Evolutionary conservation across 352 stramenopile species (phyloP).

Genomic region (Pythium diclinum): DNA sequence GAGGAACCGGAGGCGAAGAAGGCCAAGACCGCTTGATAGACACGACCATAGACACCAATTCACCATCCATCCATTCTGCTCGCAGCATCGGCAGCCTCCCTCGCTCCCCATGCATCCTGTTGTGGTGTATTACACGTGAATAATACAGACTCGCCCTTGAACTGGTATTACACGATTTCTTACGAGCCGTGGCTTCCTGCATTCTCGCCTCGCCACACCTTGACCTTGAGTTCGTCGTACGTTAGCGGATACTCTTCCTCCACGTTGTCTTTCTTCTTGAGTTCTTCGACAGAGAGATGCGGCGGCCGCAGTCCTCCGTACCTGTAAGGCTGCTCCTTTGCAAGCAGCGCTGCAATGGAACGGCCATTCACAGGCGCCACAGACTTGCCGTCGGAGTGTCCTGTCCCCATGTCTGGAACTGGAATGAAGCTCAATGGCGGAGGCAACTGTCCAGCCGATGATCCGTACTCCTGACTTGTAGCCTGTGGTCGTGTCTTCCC

Average conservation of each 20-base stretch:
- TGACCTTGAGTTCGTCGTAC: slow-evolving; percentile 83
- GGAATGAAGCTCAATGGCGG: slow-evolving; percentile 25
- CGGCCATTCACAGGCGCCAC: slow-evolving; percentile 12
- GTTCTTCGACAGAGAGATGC: slow-evolving; percentile 71
- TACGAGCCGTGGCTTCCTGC: slow-evolving; percentile 7
- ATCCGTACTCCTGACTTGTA: not conserved
- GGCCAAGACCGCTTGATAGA: slow-evolving; percentile 52
- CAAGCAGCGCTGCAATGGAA: slow-evolving; percentile 37
- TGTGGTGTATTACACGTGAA: slow-evolving; percentile 1
- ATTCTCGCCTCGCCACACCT: slow-evolving; percentile 65
- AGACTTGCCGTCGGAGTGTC: slow-evolving; percentile 8
- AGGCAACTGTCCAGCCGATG: not conserved
- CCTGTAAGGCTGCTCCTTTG: slow-evolving; percentile 70
- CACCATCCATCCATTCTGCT: not conserved
- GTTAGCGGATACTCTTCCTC: slow-evolving; percentile 86
- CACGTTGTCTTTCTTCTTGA: slow-evolving; percentile 81
- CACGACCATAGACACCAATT: slow-evolving; percentile 11
- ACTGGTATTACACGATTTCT: not conserved
- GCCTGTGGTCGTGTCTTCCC: not conserved
- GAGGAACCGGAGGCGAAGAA: slow-evolving; percentile 77
- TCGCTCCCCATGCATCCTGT: slow-evolving; percentile 1
- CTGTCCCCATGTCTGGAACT: slow-evolving; percentile 7
- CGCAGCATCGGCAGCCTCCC: slow-evolving; percentile 1
- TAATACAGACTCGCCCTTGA: not conserved
- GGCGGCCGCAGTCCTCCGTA: slow-evolving; percentile 60